Conservation (phyloP, 1,139 yeast species). For the Zygoascus hellenicus region DNA sequence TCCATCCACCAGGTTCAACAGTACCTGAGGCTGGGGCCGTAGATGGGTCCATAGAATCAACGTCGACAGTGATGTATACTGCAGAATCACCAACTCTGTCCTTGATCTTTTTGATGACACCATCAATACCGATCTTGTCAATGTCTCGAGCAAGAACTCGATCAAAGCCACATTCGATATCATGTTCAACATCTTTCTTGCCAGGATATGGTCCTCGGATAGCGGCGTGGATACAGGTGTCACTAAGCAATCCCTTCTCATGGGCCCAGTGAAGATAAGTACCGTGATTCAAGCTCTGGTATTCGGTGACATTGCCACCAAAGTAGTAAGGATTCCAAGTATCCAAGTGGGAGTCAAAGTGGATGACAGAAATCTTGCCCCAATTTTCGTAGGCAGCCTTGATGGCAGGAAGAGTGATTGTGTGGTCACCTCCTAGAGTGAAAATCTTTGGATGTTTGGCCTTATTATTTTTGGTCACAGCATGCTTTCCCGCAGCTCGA, state of each 20-base stretch:
- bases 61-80: slow-evolving; percentile 65
- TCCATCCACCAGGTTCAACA: slow-evolving; percentile 73
- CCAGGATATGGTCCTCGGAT: slow-evolving; percentile 47
- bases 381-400: slow-evolving; percentile 52
- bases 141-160: slow-evolving; percentile 64
- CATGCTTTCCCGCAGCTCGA: slow-evolving; percentile 54
- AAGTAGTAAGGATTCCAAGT: slow-evolving; percentile 67
- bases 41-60: slow-evolving; percentile 73
- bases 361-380: slow-evolving; percentile 60
- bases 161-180: slow-evolving; percentile 55
- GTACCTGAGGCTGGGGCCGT: slow-evolving; percentile 80
- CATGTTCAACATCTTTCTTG: slow-evolving; percentile 50
- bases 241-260: slow-evolving; percentile 53
- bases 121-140: slow-evolving; percentile 39
- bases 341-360: slow-evolving; percentile 69
- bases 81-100: slow-evolving; percentile 51
- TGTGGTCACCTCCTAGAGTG: slow-evolving; percentile 41
- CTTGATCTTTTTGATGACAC: slow-evolving; percentile 51
- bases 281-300: slow-evolving; percentile 56
- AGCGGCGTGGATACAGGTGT: slow-evolving; percentile 60
- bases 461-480: slow-evolving; percentile 27
- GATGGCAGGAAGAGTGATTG: slow-evolving; percentile 63
- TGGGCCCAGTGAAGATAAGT: slow-evolving; percentile 60
- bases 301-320: slow-evolving; percentile 49
- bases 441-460: slow-evolving; percentile 41